Base-by-base conservation (phyloP, 495 filamentous ascomycete genomes). In the Terfezia claveryi region DNA sequence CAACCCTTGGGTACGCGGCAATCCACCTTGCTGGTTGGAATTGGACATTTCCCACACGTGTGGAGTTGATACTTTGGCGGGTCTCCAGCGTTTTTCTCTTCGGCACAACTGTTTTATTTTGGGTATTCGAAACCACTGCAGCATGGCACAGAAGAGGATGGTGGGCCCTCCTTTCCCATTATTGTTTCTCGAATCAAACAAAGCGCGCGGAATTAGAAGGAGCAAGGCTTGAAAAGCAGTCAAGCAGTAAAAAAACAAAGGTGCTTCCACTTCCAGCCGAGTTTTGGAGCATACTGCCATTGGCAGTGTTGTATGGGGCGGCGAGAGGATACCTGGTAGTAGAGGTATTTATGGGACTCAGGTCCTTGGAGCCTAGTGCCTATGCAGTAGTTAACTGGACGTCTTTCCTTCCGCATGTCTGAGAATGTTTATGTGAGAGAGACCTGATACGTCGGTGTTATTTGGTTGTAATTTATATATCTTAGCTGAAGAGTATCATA, bases 351-450 rank as follows among this genome's bases (percentile, higher is more conserved):
- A 20, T 52, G n/a, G 44, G 54, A 10, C 38, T 56, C 20, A 52
- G 54, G 38, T 12, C 10, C 16, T 54, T 56, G 54, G 54, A 56
- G 38, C 44, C 16, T 23, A 56, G 54, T 52, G 54, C 54, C 10
- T 56, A 56, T 32, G n/a, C 53, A 14, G 53, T 54, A 54, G 54
- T 56, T 11, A 32, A 56, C n/a, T 56, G 54, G 54, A 17, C 54
- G 23, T 4, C 14, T 49, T 56, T 14, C 36, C 14, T 56, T 5
- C 54, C 54, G 11, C 54, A 56, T 53, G 41, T 56, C 10, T 56
- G 50, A 52, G 20, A 49, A 20, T n/a, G 20, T 49, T 9, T 4
- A 9, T 49, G 44, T n/a, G 20, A 49, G 44, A 32, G 27, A 32
- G 27, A 32, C 27, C 4, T 32, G 7, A 32, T 32, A 32, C 27